Base-by-base conservation (phyloP, 2,329 filamentous ascomycete species). In the Fusarium vanettenii region DNA sequence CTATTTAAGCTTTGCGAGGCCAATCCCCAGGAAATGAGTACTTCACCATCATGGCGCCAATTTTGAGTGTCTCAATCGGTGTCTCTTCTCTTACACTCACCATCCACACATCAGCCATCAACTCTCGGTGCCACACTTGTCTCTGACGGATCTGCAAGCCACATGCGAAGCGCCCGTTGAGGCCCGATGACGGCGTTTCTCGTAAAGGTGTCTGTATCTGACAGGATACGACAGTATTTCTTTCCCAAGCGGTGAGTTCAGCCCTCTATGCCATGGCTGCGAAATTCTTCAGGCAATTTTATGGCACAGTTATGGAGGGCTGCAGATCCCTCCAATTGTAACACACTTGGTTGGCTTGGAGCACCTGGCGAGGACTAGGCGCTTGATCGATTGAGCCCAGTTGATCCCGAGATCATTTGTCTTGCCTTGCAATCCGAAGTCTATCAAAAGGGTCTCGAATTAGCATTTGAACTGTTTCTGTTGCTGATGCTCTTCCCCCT, bases 131-230 rank as follows among this genome's bases (percentile, higher is more conserved):
- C 70, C 52, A 71, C 57, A 3, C 50, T 61, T 8, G 67, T 59
- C 25, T 62, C 61, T 27, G 57, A 35, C 50, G 67, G 35, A 25
- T 63, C 57, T 33, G 59, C 57, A 37, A 68, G 50, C 70, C 64
- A 68, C 20, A 57, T 65, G 33, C 16, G 35, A n/a, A 62, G n/a
- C 39, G 22, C 35, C 50, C 39, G 20, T 33, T 48, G 16, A 56
- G 33, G 37, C 9, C 25, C 25, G 20, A 27, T 18, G 27, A 9
- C 14, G 22, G 57, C 25, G 37, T 37, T 60, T 43, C 16, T 60
- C 35, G 18, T 43, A 41, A 27, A 29, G 37, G 11, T 31, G 9
- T 14, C n/a, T 18, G n/a, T 27, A 31, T 43, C 27, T 41, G 39
- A 43, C 27, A 45, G 27, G 25, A 55, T 55, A 55, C 50, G 27